These are phyloP conservation scores for Abelmoschus esculentus DNA, from an alignment of 345 rosid species.

Conservation along the genomic window DNA sequence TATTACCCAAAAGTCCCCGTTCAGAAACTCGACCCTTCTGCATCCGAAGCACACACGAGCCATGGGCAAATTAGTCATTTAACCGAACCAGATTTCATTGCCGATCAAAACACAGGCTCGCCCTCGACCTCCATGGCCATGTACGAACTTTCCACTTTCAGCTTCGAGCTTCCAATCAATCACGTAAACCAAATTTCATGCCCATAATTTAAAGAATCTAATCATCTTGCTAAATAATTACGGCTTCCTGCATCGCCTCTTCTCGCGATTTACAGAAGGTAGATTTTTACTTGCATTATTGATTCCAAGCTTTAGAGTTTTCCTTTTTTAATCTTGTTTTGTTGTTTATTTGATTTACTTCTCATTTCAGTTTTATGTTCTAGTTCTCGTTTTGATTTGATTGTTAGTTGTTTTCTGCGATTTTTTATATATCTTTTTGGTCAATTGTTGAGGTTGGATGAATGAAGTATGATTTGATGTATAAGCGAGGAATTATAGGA, in stretches of 20 bases:
- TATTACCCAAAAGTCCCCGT: conserved; percentile 23
- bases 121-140: conserved; percentile 57
- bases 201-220: conserved; percentile 14
- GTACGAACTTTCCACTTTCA: conserved; percentile 47
- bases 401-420: conserved; percentile 20
- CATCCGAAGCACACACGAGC: neutral
- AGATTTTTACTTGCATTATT: conserved; percentile 22
- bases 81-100: conserved; percentile 34
- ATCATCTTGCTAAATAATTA: neutral
- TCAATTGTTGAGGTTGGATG: conserved; percentile 14
- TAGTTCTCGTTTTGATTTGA: conserved; percentile 24
- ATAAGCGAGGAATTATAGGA: conserved; percentile 22
- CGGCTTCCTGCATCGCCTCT: conserved; percentile 6
- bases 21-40: neutral
- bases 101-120: conserved; percentile 69
- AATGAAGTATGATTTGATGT: conserved; percentile 33
- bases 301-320: conserved; percentile 36
- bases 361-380: conserved; percentile 24
- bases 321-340: neutral
- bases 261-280: conserved; percentile 29
- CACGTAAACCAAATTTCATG: conserved; percentile 18
- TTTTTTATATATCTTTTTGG: neutral
- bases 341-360: conserved; percentile 10
- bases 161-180: conserved; percentile 32
- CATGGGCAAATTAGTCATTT: conserved; percentile 43